These are phyloP conservation scores for Heliocybe sulcata DNA, from an alignment of 1,284 basidiomycete genomes.

Conservation along the genomic window DNA sequence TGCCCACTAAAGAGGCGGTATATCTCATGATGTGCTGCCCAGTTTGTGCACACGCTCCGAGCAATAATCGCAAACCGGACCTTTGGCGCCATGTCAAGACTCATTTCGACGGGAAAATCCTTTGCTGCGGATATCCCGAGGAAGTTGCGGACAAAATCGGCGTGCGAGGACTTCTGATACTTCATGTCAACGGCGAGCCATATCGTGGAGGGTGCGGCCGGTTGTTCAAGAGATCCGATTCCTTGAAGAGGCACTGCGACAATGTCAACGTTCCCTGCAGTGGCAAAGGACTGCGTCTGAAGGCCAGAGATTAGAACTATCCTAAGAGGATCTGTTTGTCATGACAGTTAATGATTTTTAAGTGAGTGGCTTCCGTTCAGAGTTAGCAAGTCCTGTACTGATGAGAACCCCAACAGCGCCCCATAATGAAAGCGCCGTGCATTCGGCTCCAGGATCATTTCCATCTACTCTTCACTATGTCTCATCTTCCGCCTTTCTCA, in stretches of 20 bases:
- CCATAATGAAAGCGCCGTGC: too few relatives aligned
- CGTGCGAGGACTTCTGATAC: conserved; percentile 5
- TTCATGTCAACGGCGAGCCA: conserved; percentile 6
- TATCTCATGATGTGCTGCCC: conserved; percentile 5
- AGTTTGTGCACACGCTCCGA: conserved; percentile 15
- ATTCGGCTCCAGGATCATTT: too few relatives aligned
- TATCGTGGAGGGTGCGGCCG: conserved; percentile 20
- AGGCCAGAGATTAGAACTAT: background rate
- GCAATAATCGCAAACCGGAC: conserved; percentile 18
- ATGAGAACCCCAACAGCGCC: too few relatives aligned
- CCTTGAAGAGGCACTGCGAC: conserved; percentile 19
- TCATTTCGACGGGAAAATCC: conserved; percentile 12
- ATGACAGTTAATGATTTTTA: background rate
- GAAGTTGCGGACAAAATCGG: conserved; percentile 8
- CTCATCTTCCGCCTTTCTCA: background rate
- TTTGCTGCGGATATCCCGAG: conserved; percentile 18
- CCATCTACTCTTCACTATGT: background rate
- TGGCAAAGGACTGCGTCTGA: conserved; percentile 3
- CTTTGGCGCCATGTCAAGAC: conserved; percentile 18
- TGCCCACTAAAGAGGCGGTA: conserved; percentile 7
- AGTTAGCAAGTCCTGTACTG: too few relatives aligned
- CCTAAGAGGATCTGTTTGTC: background rate
- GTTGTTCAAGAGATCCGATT: conserved; percentile 18
- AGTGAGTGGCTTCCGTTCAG: too few relatives aligned
- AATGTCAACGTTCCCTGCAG: conserved; percentile 13